A percentile compares a stretch with the other conserved stretches of the same genome.
phyloP scores from a whole-genome alignment of 1,284 basidiomycete species.

The Schizophyllum commune region DNA sequence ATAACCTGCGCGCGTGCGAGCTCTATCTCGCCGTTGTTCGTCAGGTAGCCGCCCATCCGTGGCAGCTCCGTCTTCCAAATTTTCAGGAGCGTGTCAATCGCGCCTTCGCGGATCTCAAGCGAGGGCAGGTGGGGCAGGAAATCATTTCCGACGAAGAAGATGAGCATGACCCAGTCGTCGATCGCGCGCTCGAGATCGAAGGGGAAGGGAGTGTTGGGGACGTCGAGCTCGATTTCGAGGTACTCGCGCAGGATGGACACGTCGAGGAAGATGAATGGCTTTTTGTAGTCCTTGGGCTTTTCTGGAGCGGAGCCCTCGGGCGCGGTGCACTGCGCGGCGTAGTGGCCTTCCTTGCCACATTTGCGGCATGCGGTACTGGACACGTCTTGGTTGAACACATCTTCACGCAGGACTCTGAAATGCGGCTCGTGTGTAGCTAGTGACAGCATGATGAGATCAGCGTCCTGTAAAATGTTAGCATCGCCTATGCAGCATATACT shows the following conservation, averaged over 20 bases:
- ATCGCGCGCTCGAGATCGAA: conserved; percentile 96
- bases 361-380: conserved; percentile 76
- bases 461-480: conserved; percentile 55
- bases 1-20: conserved; percentile 87
- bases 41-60: conserved; percentile 95
- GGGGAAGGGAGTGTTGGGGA: conserved; percentile 73
- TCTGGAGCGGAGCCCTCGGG: conserved; percentile 57
- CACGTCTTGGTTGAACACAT: conserved; percentile 87
- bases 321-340: conserved; percentile 88
- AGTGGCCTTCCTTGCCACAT: conserved; percentile 93
- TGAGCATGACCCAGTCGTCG: conserved; percentile 99
- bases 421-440: conserved; percentile 97
- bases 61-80: conserved; percentile 95
- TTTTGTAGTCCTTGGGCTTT: conserved; percentile 48
- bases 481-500: background rate
- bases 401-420: conserved; percentile 96
- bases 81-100: conserved; percentile 91
- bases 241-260: conserved; percentile 95
- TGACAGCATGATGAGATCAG: conserved; percentile 98
- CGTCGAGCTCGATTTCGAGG: conserved; percentile 89
- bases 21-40: conserved; percentile 89
- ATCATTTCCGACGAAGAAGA: conserved; percentile 99
- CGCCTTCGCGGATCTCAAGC: conserved; percentile 98
- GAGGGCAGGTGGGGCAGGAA: conserved; percentile 97
- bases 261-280: conserved; percentile 99